A percentile compares a stretch with the other conserved stretches of the same genome.
These are phyloP conservation scores for Conidiobolus incongruus DNA, from an alignment of 371 early-diverging fungal species.

Conservation along the genomic window DNA sequence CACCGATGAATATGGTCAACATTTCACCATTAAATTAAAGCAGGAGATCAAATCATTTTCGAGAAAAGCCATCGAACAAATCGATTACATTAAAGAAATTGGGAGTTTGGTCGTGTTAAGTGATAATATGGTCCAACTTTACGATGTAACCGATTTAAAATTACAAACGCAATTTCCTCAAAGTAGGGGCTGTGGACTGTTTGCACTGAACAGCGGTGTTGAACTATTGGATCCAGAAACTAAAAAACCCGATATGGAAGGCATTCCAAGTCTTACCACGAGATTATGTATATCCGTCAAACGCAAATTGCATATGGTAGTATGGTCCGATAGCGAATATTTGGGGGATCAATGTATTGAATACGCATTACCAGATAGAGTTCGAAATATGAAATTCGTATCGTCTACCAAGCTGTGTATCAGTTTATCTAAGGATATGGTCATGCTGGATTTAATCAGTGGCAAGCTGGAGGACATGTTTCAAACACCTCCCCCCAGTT, in stretches of 20 bases:
- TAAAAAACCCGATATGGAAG: background rate
- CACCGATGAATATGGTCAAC: constrained; percentile 14
- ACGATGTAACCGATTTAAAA: background rate
- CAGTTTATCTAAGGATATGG: constrained; percentile 34
- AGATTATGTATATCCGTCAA: background rate
- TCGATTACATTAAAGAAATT: constrained; percentile 55
- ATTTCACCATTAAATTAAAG: constrained; percentile 23
- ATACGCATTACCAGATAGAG: constrained; percentile 30
- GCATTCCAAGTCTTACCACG: background rate
- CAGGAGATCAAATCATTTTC: constrained; percentile 48
- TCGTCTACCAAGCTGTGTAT: constrained; percentile 34
- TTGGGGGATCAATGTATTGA: constrained; percentile 11
- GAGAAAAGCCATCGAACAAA: constrained; percentile 42
- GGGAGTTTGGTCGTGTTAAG: constrained; percentile 45
- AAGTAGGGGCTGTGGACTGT: background rate
- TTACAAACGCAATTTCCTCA: background rate
- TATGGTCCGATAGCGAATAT: constrained; percentile 3
- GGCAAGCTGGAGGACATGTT: background rate
- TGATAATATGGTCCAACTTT: constrained; percentile 11
- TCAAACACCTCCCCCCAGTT: background rate
- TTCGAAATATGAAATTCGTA: constrained; percentile 45
- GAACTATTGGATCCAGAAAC: background rate
- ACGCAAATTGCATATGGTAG: background rate
- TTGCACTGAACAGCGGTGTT: background rate
- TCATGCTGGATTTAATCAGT: constrained; percentile 20